Base-by-base conservation (phyloP, 495 filamentous ascomycete species). In the Penicillium cinerascens region DNA sequence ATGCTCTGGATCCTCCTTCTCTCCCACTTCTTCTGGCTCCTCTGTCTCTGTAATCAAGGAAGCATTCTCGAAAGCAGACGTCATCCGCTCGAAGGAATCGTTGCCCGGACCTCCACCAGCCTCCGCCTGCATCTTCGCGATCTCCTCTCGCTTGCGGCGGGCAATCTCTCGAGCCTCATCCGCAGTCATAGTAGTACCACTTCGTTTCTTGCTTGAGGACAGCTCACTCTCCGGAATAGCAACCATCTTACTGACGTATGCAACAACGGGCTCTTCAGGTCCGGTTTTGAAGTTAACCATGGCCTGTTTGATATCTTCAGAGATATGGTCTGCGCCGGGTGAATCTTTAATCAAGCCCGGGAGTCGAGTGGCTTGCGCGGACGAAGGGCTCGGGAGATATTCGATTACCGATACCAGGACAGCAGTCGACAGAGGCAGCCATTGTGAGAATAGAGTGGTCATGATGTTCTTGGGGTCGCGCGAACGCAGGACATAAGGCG, bases 171-270 rank as follows among this genome's bases (percentile, higher is more conserved):
- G 75, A 10, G 95, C 95, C 68, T 97, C 95, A 38, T 93, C 95
- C 0, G 88, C 85, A 46, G 82, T 92, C 59, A 99, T 79, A 25
- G 82, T 77, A 16, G 61, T 64, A 1, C 87, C 86, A 25, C 69
- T 70, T 7, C 76, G 72, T 55, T 86, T 82, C 23, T 87, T 82
- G 63, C 85, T 92, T 54, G 92, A 90, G 2, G 85, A 83, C 16
- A 99, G 78, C 54, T 97, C 91, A 61, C 89, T 96, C 60, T 92
- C 89, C 2, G 89, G 91, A 16, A 97, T 82, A 1, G 93, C 91
- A 18, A 96, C 88, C 92, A 99, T 95, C 69, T 99, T 99, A 70
- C 92, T 97, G 38, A 99, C 90, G 58, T 95, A 99, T 9, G 91
- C 93, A 6, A 97, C 89, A 3, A 95, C 84, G 2, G 93, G 92